Evolutionary conservation across 106 monocot genomes (phyloP), one percentile per base, ranked within the genome.

Genomic region (Dendrobium nobile): DNA sequence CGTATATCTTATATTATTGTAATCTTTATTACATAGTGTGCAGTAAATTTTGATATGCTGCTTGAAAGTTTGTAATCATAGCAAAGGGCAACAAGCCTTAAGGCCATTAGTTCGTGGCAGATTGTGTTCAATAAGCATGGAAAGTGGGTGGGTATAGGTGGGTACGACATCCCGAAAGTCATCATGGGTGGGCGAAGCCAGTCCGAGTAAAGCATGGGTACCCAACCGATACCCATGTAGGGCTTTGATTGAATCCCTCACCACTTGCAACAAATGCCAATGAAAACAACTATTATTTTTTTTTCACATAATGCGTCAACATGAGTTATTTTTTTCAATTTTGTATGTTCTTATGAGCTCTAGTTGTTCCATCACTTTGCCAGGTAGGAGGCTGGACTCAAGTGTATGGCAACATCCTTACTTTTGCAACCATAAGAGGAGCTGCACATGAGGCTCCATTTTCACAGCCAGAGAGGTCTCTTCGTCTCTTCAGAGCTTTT

Each of bases 331-430:
- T 22, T 61, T 64, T 64, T 20, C 1, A 64, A 26, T 64, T 64
- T 24, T n/a, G 64, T 1, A 1, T n/a, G 17, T 37, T 64, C 7
- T n/a, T 2, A 7, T 64, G 22, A 64, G 10, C 13, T 33, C 16
- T 16, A 33, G 10, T 70, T 70, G 37, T 37, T 70, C 13, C 33
- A 33, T 70, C 11, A 16, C n/a, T 81, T 54, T 24, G 22, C 10
- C 75, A 96, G 96, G 98, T 99, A 77, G 98, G 98, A 33, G 98
- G 98, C 80, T 99, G 98, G 98, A 99, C 98, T 68, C 95, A 99
- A 80, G 95, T 93, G 51, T 95, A 99, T 67, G 98, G 93, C 0
- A 83, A 88, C 22, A 81, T 86, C 31, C 91, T 99, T 8, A 85
- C 95, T 5, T 99, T 99, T 78, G 98, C 98, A 19, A 99, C 98